A percentile compares a stretch with the other conserved stretches of the same genome.
Conservation (phyloP, 1,139 yeast genomes). For the Arxiozyma telluris region DNA sequence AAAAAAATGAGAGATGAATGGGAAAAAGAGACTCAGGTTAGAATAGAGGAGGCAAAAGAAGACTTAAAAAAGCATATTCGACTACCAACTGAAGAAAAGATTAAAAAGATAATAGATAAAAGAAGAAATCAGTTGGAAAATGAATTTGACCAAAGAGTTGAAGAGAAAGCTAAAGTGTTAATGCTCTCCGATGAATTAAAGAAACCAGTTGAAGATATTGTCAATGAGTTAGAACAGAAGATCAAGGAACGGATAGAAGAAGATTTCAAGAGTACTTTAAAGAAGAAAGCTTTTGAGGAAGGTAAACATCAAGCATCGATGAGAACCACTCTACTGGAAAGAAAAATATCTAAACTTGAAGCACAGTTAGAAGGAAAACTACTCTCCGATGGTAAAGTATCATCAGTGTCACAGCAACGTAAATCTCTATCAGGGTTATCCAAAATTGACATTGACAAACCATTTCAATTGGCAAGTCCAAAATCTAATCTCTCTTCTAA, state of each 20-base stretch:
- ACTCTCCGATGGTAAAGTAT: background rate
- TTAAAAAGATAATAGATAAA: slow-evolving; percentile 21
- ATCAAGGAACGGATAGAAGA: slow-evolving; percentile 15
- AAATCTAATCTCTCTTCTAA: background rate
- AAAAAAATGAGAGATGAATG: slow-evolving; percentile 15
- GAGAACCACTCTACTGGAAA: slow-evolving; percentile 26
- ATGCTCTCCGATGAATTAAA: slow-evolving; percentile 3
- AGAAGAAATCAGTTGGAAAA: slow-evolving; percentile 20
- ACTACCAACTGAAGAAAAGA: slow-evolving; percentile 26
- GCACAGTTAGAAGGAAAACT: slow-evolving; percentile 11
- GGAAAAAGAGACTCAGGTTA: slow-evolving; percentile 18
- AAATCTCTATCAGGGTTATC: background rate
- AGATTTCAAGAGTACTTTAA: slow-evolving; percentile 22
- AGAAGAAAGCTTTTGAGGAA: slow-evolving; percentile 34
- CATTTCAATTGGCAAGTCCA: background rate
- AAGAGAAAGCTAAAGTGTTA: slow-evolving; percentile 10
- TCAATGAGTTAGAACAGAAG: slow-evolving; percentile 13
- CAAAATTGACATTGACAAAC: background rate
- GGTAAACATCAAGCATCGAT: slow-evolving; percentile 33
- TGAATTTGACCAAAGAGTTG: slow-evolving; percentile 19
- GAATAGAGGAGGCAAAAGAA: slow-evolving; percentile 28
- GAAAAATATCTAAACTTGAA: slow-evolving; percentile 25
- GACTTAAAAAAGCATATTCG: slow-evolving; percentile 26
- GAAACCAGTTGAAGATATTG: slow-evolving; percentile 7
- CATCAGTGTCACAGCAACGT: background rate